phyloP scores from a whole-genome alignment of 495 filamentous ascomycete genomes.

The Glutinoglossum americanum region DNA sequence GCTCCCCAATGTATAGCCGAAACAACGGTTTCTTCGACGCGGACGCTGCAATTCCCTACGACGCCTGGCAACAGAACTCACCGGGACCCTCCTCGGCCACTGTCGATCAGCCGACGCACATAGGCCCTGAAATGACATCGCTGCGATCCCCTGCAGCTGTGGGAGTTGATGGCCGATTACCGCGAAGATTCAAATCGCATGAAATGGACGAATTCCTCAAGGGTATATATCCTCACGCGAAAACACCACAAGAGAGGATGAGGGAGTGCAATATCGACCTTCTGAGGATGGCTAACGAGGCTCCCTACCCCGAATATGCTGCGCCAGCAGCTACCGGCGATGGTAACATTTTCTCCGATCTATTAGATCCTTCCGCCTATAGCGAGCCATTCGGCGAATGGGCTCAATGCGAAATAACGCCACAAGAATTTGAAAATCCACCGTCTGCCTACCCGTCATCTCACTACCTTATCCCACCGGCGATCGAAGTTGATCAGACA shows the following conservation, averaged over 20 bases:
- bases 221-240: neutral
- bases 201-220: neutral
- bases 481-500: neutral
- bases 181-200: neutral
- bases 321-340: neutral
- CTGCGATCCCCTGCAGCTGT: neutral
- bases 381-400: neutral
- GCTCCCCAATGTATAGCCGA: neutral
- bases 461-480: neutral
- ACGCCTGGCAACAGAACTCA: too few relatives aligned
- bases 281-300: neutral
- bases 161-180: neutral
- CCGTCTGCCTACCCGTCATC: neutral
- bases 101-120: too few relatives aligned
- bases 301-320: neutral
- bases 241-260: neutral
- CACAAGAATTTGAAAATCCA: neutral
- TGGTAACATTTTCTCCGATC: neutral
- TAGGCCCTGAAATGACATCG: neutral
- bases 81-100: too few relatives aligned
- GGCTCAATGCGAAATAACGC: neutral
- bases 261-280: neutral
- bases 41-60: neutral
- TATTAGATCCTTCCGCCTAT: neutral
- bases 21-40: neutral